Conservation (phyloP, 768 basidiomycete genomes). For the Amanita subjunquillea region DNA sequence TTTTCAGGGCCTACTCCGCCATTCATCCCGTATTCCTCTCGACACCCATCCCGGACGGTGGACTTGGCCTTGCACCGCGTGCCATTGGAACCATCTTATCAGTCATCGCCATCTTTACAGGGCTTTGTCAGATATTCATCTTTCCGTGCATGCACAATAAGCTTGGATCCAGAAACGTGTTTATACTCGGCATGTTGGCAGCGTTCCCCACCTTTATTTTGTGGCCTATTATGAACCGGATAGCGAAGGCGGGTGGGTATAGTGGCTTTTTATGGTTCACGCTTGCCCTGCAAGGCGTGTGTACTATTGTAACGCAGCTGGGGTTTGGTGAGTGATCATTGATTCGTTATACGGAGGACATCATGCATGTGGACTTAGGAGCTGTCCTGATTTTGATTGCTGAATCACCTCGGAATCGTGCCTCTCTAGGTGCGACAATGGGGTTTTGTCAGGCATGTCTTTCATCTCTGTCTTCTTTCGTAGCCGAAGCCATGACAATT, state of each 20-base stretch:
- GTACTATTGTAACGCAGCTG: not conserved
- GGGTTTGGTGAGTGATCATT: not conserved
- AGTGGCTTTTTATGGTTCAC: not conserved
- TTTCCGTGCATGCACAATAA: conserved; percentile 44
- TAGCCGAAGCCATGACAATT: too few relatives aligned
- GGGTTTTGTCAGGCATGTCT: too few relatives aligned
- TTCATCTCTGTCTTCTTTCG: too few relatives aligned
- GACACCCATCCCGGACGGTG: conserved; percentile 49
- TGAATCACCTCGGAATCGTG: too few relatives aligned
- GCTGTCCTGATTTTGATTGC: too few relatives aligned
- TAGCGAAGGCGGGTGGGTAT: not conserved
- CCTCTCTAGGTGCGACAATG: too few relatives aligned
- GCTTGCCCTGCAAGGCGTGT: not conserved
- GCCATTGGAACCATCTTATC: conserved; percentile 50
- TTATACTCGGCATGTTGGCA: conserved; percentile 29
- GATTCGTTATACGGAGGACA: too few relatives aligned
- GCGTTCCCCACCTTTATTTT: conserved; percentile 30
- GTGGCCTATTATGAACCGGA: conserved; percentile 29
- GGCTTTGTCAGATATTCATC: conserved; percentile 42
- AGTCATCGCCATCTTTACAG: conserved; percentile 40
- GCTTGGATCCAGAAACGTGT: conserved; percentile 20
- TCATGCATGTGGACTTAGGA: too few relatives aligned
- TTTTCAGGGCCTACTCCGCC: conserved; percentile 47
- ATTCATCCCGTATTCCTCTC: conserved; percentile 57
- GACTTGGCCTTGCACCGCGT: conserved; percentile 18